Evolutionary conservation across 2,329 filamentous ascomycete genomes (phyloP).

Genomic region (Endothia cerciana): DNA sequence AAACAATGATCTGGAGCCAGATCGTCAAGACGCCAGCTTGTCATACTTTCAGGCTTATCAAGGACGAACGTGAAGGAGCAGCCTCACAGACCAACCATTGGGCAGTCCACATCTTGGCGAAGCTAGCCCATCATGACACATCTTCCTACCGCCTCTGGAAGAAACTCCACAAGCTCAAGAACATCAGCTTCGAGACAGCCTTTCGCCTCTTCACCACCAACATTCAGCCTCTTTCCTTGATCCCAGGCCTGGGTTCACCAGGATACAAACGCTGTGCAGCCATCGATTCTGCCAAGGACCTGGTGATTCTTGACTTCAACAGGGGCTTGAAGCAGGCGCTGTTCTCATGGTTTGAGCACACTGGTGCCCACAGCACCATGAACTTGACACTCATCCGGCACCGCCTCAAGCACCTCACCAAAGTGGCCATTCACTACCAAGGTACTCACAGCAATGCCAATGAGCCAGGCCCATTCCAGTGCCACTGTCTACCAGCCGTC

Average conservation of each 20-base stretch:
- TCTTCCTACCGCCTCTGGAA: slow-evolving; percentile 24
- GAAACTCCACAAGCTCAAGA: slow-evolving; percentile 10
- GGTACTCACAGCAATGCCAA: not conserved
- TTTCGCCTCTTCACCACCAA: slow-evolving; percentile 6
- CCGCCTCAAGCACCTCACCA: slow-evolving; percentile 11
- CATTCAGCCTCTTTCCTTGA: not conserved
- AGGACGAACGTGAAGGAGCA: not conserved
- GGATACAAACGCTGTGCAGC: not conserved
- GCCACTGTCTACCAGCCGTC: not conserved
- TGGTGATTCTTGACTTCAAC: slow-evolving; percentile 32
- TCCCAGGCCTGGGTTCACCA: not conserved
- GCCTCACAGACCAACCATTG: not conserved
- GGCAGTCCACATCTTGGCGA: not conserved
- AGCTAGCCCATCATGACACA: not conserved
- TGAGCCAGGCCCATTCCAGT: slow-evolving; percentile 14
- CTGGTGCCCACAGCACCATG: not conserved
- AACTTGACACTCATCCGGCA: not conserved
- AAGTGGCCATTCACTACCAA: slow-evolving; percentile 24
- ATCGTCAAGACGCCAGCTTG: slow-evolving; percentile 30
- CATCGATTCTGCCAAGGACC: slow-evolving; percentile 28
- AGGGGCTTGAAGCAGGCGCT: slow-evolving; percentile 1
- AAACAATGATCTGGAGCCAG: slow-evolving; percentile 31
- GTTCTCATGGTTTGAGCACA: slow-evolving; percentile 22
- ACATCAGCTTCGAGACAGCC: slow-evolving; percentile 24
- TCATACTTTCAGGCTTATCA: slow-evolving; percentile 25